phyloP scores from a whole-genome alignment of 495 filamentous ascomycete species.

The Lasiosphaeriaceae sp. region DNA sequence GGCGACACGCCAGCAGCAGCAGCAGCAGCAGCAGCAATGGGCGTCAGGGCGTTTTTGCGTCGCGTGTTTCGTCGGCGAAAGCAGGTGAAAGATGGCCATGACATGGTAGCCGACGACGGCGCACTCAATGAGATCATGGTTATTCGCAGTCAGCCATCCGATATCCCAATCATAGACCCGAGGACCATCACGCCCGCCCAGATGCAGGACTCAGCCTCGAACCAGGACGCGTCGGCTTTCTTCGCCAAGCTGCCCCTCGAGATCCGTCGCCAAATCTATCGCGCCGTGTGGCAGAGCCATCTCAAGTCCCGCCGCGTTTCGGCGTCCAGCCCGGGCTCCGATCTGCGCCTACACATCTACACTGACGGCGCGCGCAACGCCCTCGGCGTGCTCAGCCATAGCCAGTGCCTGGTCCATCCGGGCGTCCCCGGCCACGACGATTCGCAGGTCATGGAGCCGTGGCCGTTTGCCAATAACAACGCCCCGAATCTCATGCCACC shows the following conservation, averaged over 20 bases:
- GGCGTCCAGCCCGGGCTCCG: slow-evolving; percentile 1
- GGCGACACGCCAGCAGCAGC: background rate
- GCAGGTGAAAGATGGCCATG: background rate
- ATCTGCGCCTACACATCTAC: slow-evolving; percentile 25
- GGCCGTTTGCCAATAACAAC: background rate
- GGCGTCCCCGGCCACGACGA: slow-evolving; percentile 5
- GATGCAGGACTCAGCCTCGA: slow-evolving; percentile 2
- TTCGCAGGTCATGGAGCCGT: slow-evolving; percentile 4
- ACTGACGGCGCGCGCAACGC: background rate
- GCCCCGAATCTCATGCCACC: background rate
- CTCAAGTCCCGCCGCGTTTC: slow-evolving; percentile 5
- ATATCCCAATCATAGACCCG: background rate
- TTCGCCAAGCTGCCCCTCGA: slow-evolving; percentile 23
- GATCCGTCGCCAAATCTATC: slow-evolving; percentile 22
- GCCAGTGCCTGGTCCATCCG: slow-evolving; percentile 8
- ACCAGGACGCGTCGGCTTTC: slow-evolving; percentile 13
- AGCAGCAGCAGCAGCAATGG: background rate
- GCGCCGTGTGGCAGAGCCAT: slow-evolving; percentile 16
- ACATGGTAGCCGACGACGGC: background rate
- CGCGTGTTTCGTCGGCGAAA: background rate
- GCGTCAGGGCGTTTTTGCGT: background rate
- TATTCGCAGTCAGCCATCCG: background rate
- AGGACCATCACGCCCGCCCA: slow-evolving; percentile 8
- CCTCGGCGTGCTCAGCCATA: slow-evolving; percentile 4
- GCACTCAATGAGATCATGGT: background rate